Percentiles rank a stretch among this genome's conserved stretches.
These are phyloP conservation scores for Apiosordaria backusii DNA, from an alignment of 495 filamentous ascomycete species.

Conservation along the genomic window DNA sequence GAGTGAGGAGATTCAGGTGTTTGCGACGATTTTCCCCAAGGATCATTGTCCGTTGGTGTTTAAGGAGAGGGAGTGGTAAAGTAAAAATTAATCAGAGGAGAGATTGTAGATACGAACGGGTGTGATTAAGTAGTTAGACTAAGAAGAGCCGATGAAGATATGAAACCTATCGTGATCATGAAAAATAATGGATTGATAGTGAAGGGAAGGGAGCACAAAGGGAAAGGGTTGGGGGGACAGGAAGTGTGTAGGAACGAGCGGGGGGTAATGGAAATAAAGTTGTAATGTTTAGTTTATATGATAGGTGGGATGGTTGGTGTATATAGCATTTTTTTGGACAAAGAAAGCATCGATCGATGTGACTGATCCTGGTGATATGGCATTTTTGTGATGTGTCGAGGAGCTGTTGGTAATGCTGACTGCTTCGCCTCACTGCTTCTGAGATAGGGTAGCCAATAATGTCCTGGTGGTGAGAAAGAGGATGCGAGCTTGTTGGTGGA, in stretches of 20 bases:
- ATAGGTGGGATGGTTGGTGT: background rate
- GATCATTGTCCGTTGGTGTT: slow-evolving; percentile 60
- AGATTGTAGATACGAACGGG: background rate
- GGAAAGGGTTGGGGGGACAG: background rate
- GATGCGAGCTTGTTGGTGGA: background rate
- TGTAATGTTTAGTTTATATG: background rate
- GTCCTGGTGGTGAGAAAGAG: background rate
- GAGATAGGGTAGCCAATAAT: background rate
- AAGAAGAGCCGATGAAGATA: background rate
- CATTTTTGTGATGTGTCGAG: too few species aligned
- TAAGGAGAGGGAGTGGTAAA: slow-evolving; percentile 43
- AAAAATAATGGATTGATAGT: background rate
- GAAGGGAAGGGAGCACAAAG: slow-evolving; percentile 1
- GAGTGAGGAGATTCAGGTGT: slow-evolving; percentile 96
- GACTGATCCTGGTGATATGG: background rate
- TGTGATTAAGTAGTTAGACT: background rate
- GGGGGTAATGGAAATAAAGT: background rate
- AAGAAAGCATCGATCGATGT: background rate
- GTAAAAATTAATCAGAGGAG: background rate
- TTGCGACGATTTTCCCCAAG: slow-evolving; percentile 92
- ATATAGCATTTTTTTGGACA: background rate
- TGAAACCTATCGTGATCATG: background rate
- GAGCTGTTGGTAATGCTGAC: background rate
- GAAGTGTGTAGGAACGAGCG: background rate
- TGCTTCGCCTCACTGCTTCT: background rate